These are phyloP conservation scores for Sphagnurus paluster DNA, from an alignment of 1,284 basidiomycete species.

Conservation along the genomic window DNA sequence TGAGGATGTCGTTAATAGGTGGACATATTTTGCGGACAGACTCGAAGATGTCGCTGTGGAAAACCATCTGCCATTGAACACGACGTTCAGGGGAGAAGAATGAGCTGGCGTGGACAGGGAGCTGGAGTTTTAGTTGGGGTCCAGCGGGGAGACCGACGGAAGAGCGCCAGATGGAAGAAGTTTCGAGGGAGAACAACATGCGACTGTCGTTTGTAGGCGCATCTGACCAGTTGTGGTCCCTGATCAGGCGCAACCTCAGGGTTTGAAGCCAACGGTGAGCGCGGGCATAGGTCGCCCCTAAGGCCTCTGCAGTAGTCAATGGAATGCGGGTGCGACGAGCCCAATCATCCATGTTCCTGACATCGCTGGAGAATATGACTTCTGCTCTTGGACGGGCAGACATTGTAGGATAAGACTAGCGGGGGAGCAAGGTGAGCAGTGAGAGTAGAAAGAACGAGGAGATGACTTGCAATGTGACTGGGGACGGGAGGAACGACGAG, in stretches of 20 bases:
- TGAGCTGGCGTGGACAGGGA: conserved; percentile 74
- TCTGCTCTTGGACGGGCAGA: conserved; percentile 43
- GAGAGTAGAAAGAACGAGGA: conserved; percentile 11
- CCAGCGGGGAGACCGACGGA: conserved; percentile 71
- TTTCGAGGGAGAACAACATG: conserved; percentile 76
- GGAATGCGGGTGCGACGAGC: conserved; percentile 74
- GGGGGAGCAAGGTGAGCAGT: conserved; percentile 1
- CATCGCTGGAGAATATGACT: conserved; percentile 74
- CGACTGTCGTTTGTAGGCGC: conserved; percentile 57
- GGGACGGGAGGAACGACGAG: conserved; percentile 13
- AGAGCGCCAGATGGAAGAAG: conserved; percentile 73
- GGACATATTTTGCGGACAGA: conserved; percentile 74
- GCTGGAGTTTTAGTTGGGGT: conserved; percentile 67
- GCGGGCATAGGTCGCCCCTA: conserved; percentile 75
- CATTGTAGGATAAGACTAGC: conserved; percentile 32
- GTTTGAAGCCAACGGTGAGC: conserved; percentile 71
- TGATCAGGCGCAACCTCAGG: conserved; percentile 61
- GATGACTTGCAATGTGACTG: conserved; percentile 12
- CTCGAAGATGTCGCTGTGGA: conserved; percentile 79
- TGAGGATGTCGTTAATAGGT: conserved; percentile 74
- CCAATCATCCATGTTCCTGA: conserved; percentile 80
- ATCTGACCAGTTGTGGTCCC: conserved; percentile 68
- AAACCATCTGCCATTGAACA: conserved; percentile 86
- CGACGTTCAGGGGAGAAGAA: conserved; percentile 82
- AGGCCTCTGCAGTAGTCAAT: conserved; percentile 74